Base-by-base conservation (phyloP, 2,329 filamentous ascomycete species). In the Aspergillus unguis region DNA sequence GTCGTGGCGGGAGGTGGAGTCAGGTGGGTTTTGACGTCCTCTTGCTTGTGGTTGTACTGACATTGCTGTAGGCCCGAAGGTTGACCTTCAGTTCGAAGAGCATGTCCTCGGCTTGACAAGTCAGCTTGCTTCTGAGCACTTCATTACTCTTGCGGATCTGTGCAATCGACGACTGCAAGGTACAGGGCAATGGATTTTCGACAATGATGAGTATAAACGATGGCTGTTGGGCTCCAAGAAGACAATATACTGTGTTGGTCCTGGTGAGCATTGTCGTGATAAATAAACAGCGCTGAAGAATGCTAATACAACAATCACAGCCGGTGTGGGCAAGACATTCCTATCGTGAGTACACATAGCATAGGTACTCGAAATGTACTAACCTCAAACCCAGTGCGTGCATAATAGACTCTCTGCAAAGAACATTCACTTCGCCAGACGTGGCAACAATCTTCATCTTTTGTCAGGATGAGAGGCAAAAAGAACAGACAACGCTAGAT, bases 291-390 rank as follows among this genome's bases (percentile, higher is more conserved):
- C 25, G 4, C 9, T 10, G 25, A 26, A 27, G 23, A 4, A 37
- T 28, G 33, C 25, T 42, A 36, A 47, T 31, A 23, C 9, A 29
- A 25, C 3, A 2, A 11, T 31, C 28, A 28, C 37, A 68, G 66
- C 67, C 33, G 66, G 67, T n/a, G 65, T 57, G 9, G 54, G 54
- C 0, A 68, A 68, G 38, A 68, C 63, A 0, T 69, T 69, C 47
- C 50, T 69, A n/a, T 56, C 65, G 66, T 68, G 28, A 57, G 66
- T 62, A 23, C 7, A 31, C 17, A 2, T 28, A 10, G 4, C 36
- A 7, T 11, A 8, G 17, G 8, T n/a, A 5, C 5, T 23, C 27
- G 11, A 29, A 4, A 23, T 29, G n/a, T 4, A 17, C 32, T 31
- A 41, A 50, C 6, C n/a, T 17, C 0, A 17, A 4, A 25, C 9